Base-by-base conservation (phyloP, 2,329 filamentous ascomycete species). In the Orbilia oligospora region DNA sequence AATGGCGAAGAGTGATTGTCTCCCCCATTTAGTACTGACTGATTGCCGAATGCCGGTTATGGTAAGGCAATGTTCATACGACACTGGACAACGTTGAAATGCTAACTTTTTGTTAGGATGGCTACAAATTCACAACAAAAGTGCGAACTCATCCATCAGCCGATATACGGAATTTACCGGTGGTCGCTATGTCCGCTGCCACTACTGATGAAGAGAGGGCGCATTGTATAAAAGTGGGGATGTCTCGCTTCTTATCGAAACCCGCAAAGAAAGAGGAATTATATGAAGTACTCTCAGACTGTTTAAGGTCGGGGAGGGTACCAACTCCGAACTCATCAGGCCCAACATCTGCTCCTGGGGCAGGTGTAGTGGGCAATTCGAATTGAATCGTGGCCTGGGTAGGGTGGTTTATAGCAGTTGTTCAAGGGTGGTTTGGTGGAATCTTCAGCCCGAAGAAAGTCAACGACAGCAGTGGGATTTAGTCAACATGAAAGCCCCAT, bases 21-120 rank as follows among this genome's bases (percentile, higher is more conserved):
- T 79, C 6, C 75, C 75, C 22, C 68, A 79, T 38, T 36, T 79
- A 5, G 58, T 79, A 27, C 65, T 79, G 22, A 79, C 75, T 5
- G 75, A 79, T 46, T 79, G 75, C 30, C 63, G 75, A 48, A 79
- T 79, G 75, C 75, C 75, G 1, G 27, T 69, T 18, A 79, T 79
- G 75, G 75, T 79, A 64, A 24, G 14, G 22, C 5, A 12, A 24
- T 36, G n/a, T 30, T n/a, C 41, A 9, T 24, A 8, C n/a, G 8
- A 41, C 12, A 20, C 20, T 33, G 16, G 8, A 14, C 1, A 14
- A n/a, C 16, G 2, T 8, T 41, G 27, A 10, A 51, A 30, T 38
- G 16, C 27, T 48, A 16, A 27, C 10, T 36, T 20, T 36, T 30
- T 20, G 53, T 51, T 58, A 79, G 75, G 75, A 79, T 49, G 75